phyloP scores from a whole-genome alignment of 2,329 filamentous ascomycete genomes.

The Epichloe coenophiala region DNA sequence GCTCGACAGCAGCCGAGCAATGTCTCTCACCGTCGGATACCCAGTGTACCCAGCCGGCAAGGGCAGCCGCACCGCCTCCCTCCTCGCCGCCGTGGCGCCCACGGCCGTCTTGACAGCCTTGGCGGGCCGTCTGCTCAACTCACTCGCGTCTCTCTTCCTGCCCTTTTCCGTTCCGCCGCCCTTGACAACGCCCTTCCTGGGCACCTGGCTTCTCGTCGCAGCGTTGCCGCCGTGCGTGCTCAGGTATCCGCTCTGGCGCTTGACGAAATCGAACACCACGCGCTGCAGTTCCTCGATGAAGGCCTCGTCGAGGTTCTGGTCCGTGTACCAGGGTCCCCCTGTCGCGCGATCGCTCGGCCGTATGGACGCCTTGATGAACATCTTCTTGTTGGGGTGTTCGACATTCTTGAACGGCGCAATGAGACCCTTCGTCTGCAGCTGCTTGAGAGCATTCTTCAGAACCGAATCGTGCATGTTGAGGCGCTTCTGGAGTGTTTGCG shows the following conservation, averaged over 20 bases:
- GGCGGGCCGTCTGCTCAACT: constrained; percentile 20
- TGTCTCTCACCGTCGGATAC: constrained; percentile 69
- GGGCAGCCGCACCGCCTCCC: constrained; percentile 32
- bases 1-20: constrained; percentile 60
- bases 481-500: constrained; percentile 65
- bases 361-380: constrained; percentile 84
- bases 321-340: constrained; percentile 88
- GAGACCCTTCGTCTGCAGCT: constrained; percentile 66
- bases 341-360: constrained; percentile 81
- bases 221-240: constrained; percentile 21
- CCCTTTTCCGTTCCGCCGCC: constrained; percentile 29
- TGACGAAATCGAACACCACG: constrained; percentile 61
- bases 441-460: constrained; percentile 70
- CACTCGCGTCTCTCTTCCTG: constrained; percentile 37
- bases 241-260: constrained; percentile 56
- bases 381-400: constrained; percentile 81
- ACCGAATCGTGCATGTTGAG: constrained; percentile 75
- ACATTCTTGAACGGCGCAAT: constrained; percentile 87
- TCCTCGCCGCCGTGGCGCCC: constrained; percentile 9
- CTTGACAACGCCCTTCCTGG: constrained; percentile 43
- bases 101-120: constrained; percentile 14
- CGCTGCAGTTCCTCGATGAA: constrained; percentile 69
- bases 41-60: constrained; percentile 53
- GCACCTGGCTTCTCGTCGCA: constrained; percentile 27
- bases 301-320: constrained; percentile 76